Base-by-base conservation (phyloP, 2,329 filamentous ascomycete species). In the Plectosphaerella cucumerina region DNA sequence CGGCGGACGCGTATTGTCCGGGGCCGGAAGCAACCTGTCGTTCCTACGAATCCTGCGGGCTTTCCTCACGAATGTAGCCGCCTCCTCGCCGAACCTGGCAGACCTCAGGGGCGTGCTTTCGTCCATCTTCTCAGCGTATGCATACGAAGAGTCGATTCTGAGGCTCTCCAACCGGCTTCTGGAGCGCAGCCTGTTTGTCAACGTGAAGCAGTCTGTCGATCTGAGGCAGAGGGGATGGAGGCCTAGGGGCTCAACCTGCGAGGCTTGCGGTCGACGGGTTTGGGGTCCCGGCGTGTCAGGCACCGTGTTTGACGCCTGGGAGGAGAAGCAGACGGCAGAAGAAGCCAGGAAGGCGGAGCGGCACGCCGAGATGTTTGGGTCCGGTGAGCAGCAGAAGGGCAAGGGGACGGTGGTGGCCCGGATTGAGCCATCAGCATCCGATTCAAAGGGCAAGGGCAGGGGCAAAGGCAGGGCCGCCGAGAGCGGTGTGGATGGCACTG, bases 81-180 rank as follows among this genome's bases (percentile, higher is more conserved):
- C 82, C 21, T 85, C 86, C 17, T 95, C 91, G 0, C 92, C 94
- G 0, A 95, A 89, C 12, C 76, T 99, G 2, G 86, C 90, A 1
- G 91, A 97, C 64, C 78, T 99, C 3, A 87, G 94, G 43, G 82
- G 82, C 6, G 92, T 97, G 1, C 80, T 99, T 2, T 77, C 84
- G 1, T 94, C 92, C 12, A 93, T 99, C 50, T 97, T 99, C 70
- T 85, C 93, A 0, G 93, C 94, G 0, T 99, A 99, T 65, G 87
- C 91, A 0, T 97, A 97, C 65, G 94, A 99, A 67, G 89, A 93
- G 65, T 92, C 89, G 1, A 89, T 99, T 15, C 78, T 99, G 18
- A 78, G 81, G 2, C 81, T 99, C 3, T 90, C 94, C 1, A 96
- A 93, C 65, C 81, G 87, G 4, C 84, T 99, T 50, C 77, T 99